Percentiles rank a stretch among this genome's conserved stretches.
These are phyloP conservation scores for Globisporangium iwayamae DNA, from an alignment of 352 stramenopile genomes.

Conservation along the genomic window DNA sequence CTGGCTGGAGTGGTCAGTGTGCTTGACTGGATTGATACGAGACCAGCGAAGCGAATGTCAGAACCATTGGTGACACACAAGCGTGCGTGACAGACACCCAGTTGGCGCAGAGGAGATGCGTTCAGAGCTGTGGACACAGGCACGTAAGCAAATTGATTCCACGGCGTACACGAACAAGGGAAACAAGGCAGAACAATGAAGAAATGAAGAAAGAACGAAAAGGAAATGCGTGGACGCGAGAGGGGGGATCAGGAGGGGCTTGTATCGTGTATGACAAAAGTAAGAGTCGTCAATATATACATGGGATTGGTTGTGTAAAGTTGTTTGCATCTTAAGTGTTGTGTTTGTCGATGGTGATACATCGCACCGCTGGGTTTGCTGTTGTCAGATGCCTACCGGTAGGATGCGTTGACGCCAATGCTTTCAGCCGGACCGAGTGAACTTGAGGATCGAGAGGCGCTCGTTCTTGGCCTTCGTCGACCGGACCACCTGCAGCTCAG, in stretches of 20 bases:
- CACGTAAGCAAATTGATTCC: background rate
- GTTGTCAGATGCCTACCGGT: too few relatives aligned
- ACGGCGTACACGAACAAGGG: background rate
- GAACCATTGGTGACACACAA: background rate
- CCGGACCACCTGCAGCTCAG: constrained; percentile 44
- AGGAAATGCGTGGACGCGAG: constrained; percentile 1
- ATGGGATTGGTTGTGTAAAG: constrained; percentile 10
- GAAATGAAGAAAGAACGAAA: constrained; percentile 7
- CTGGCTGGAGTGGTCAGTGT: background rate
- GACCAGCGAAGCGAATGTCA: background rate
- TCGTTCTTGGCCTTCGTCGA: constrained; percentile 74
- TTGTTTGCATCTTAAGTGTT: background rate
- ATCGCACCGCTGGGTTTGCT: background rate
- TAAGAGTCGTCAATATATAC: constrained; percentile 15
- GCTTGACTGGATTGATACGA: background rate
- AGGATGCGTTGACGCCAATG: too few relatives aligned
- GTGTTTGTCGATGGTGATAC: background rate
- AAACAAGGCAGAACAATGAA: background rate
- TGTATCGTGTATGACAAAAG: constrained; percentile 7
- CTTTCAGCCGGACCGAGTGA: constrained; percentile 15
- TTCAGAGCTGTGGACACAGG: background rate
- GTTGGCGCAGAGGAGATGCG: background rate
- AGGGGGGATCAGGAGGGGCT: constrained; percentile 1
- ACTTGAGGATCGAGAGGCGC: constrained; percentile 72
- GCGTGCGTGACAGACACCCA: background rate